Evolutionary conservation across 2,329 filamentous ascomycete species (phyloP), one percentile per base, ranked within the genome.

Genomic region (Verruconis gallopava): DNA sequence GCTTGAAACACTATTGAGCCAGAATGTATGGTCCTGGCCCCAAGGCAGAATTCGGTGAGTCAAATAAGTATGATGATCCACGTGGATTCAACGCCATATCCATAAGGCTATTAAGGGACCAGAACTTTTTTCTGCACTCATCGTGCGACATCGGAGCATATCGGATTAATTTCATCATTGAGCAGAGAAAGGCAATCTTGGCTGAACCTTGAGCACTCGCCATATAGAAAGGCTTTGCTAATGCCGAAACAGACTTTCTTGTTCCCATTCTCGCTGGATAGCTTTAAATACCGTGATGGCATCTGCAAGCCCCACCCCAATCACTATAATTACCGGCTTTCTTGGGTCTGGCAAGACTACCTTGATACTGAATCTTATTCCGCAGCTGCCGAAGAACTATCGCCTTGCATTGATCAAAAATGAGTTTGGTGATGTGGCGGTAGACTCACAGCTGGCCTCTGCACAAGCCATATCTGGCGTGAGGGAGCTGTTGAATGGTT

Each of bases 261-360:
- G n/a, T n/a, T n/a, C n/a, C n/a, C n/a, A n/a, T n/a, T n/a, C n/a
- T n/a, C n/a, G n/a, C n/a, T n/a, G n/a, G n/a, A n/a, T n/a, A n/a
- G n/a, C n/a, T n/a, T n/a, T n/a, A n/a, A n/a, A 30, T 30, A 9
- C 33, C 33, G 17, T 11, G 15, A 36, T 36, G 33, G 12, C 40
- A 21, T 18, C 81, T 1, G n/a, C 25, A 9, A 9, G 9, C n/a
- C 25, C 25, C 6, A 91, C 86, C 50, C 86, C 88, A 3, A 82
- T 95, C 58, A 96, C 89, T 37, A 93, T 98, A 56, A 71, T 98
- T 41, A 98, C 91, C 4, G 91, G 91, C 58, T 98, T 96, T 64
- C 75, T 96, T 13, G 91, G 91, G 55, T 89, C 85, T 5, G 42
- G 25, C 6, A 93, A 94, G 65, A 94, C 86, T 2, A 94, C 91